Conservation (phyloP, 2,329 filamentous ascomycete genomes). For the Nannizzia gypsea region DNA sequence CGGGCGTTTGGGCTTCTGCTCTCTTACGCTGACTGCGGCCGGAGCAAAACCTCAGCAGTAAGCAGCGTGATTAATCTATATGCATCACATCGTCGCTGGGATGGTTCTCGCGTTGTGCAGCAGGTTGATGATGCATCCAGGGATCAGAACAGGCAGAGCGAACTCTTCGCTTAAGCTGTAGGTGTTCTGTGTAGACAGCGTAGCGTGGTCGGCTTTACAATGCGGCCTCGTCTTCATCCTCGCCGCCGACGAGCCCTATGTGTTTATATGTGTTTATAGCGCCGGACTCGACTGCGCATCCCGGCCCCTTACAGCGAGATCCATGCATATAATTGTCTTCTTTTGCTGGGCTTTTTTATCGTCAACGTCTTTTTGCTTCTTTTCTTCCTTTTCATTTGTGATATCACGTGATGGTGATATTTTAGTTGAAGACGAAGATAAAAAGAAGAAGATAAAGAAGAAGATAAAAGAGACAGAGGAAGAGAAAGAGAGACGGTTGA, state of each 20-base stretch:
- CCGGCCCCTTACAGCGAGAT: neutral
- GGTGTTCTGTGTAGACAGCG: neutral
- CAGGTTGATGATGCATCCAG: neutral
- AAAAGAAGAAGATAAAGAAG: neutral
- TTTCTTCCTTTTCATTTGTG: no score
- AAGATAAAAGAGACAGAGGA: neutral
- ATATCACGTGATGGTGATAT: neutral
- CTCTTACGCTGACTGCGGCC: neutral
- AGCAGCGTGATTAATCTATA: neutral
- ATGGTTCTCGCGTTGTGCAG: neutral
- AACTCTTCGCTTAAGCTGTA: no score
- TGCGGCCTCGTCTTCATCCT: neutral
- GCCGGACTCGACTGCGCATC: neutral
- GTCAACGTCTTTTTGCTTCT: neutral
- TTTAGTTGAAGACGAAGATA: neutral
- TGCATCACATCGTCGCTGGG: neutral
- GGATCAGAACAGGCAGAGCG: neutral
- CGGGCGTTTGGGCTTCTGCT: no score
- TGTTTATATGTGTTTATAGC: neutral
- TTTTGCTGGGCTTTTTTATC: neutral
- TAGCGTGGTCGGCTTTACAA: neutral
- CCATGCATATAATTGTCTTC: neutral
- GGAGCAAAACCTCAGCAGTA: neutral
- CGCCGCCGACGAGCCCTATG: no score
- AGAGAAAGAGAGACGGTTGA: neutral